Evolutionary conservation across 495 filamentous ascomycete genomes (phyloP).

Genomic region (Aspergillus haitiensis): DNA sequence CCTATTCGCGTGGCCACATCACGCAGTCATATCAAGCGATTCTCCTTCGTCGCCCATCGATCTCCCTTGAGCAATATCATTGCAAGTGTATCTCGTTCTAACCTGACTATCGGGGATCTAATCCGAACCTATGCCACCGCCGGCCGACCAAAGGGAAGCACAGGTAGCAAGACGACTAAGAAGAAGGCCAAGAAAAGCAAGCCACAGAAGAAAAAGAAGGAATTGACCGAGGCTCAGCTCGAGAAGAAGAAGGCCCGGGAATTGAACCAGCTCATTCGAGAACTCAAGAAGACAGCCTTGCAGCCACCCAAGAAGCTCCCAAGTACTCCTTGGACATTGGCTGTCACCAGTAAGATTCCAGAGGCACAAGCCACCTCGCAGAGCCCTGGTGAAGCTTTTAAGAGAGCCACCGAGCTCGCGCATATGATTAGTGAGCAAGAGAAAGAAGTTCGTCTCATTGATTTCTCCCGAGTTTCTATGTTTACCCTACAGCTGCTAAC

Average conservation of each 20-base stretch:
- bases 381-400: slow-evolving; percentile 17
- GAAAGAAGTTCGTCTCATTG: slow-evolving; percentile 36
- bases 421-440: slow-evolving; percentile 30
- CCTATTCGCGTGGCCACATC: slow-evolving; percentile 30
- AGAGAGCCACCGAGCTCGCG: slow-evolving; percentile 22
- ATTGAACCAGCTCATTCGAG: slow-evolving; percentile 23
- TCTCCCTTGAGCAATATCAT: slow-evolving; percentile 14
- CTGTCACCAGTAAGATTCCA: slow-evolving; percentile 24
- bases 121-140: slow-evolving; percentile 35
- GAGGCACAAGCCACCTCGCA: slow-evolving; percentile 11
- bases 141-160: slow-evolving; percentile 27
- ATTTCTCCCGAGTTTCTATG: not conserved
- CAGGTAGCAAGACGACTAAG: slow-evolving; percentile 27
- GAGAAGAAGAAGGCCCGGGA: slow-evolving; percentile 25
- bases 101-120: slow-evolving; percentile 11
- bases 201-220: slow-evolving; percentile 21
- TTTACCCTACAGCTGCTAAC: slow-evolving; percentile 18
- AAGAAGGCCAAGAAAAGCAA: slow-evolving; percentile 21
- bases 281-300: slow-evolving; percentile 39
- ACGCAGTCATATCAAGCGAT: slow-evolving; percentile 32
- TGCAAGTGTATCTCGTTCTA: slow-evolving; percentile 11
- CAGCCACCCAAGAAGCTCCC: slow-evolving; percentile 31
- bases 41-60: slow-evolving; percentile 27
- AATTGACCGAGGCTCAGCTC: slow-evolving; percentile 35
- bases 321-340: slow-evolving; percentile 24